Evolutionary conservation across 73 alveolate species (phyloP).

Genomic region (Paramecium pentaurelia): DNA sequence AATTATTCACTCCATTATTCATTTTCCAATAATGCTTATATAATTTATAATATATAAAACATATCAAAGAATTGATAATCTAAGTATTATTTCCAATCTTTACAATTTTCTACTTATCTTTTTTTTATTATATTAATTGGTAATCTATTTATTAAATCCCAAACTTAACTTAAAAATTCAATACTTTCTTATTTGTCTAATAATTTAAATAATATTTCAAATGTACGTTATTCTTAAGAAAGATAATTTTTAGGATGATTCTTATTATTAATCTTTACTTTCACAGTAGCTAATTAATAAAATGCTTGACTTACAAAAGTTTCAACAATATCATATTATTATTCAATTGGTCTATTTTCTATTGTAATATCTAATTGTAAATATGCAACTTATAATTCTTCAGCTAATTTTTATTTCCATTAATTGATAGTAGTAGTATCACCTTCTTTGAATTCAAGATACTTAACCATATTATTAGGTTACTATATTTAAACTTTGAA

Average conservation of each 20-base stretch:
- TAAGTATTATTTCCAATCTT: conserved; percentile 23
- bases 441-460: background rate
- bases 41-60: conserved; percentile 27
- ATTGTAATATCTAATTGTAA: background rate
- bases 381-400: background rate
- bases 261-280: background rate
- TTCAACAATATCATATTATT: conserved; percentile 13
- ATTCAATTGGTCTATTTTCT: background rate
- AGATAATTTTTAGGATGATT: conserved; percentile 26
- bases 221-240: background rate
- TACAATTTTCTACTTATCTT: background rate
- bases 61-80: conserved; percentile 1
- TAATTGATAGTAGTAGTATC: background rate
- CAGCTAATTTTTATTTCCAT: conserved; percentile 44
- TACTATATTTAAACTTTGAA: background rate
- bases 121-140: background rate
- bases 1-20: background rate
- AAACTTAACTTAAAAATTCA: conserved; percentile 1
- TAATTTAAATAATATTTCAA: conserved; percentile 20
- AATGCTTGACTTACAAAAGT: background rate
- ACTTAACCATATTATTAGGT: background rate
- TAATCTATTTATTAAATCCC: conserved; percentile 31
- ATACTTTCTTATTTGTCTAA: background rate
- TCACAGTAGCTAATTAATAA: background rate
- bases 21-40: background rate